Base-by-base conservation (phyloP, 441 rosid genomes). In the Mallotus repandus region DNA sequence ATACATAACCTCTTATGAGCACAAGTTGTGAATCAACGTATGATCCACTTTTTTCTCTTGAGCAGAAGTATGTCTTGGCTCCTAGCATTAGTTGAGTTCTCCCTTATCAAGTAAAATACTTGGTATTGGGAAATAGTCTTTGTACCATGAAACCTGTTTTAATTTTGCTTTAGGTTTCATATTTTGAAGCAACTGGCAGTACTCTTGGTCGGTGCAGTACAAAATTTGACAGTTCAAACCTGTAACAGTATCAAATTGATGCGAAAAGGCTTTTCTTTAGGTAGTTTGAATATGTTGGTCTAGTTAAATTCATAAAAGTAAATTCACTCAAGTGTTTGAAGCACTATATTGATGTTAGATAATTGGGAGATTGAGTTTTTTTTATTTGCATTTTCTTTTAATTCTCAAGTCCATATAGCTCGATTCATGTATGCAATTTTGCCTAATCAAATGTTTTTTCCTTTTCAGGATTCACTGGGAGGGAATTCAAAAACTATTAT, bases 401-500 rank as follows among this genome's bases (percentile, higher is more conserved):
- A 38, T 6, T 7, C 41, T 38, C 41, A 38, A 7, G 41, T 9
- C 59, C n/a, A 22, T 9, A 60, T 64, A 56, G 48, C 35, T 53
- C 22, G 50, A 14, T 65, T 48, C 50, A 41, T 68, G 15, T 53
- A 29, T 19, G 32, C 50, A 46, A 8, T 25, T 67, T 58, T 82
- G 69, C 54, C 46, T 77, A 55, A 69, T 70, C 1, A 74, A 48
- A 4, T 18, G 62, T 54, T 78, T 22, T 71, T 43, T 9, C 68
- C 63, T 70, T 74, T 72, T 54, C 89, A 96, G 99, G 98, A 96
- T 82, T 96, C 99, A 67, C 86, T 94, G 15, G 99, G 99, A 80
- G 99, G 99, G 65, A 96, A 96, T 79, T 84, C 98, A 69, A 94
- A 96, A 79, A 96, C 99, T 52, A 94, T 78, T 29, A 96, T 96